Percentiles rank a stretch among this genome's conserved stretches.
phyloP scores from a whole-genome alignment of 192 early-diverging fungal genomes.

The Powellomyces hirtus region DNA sequence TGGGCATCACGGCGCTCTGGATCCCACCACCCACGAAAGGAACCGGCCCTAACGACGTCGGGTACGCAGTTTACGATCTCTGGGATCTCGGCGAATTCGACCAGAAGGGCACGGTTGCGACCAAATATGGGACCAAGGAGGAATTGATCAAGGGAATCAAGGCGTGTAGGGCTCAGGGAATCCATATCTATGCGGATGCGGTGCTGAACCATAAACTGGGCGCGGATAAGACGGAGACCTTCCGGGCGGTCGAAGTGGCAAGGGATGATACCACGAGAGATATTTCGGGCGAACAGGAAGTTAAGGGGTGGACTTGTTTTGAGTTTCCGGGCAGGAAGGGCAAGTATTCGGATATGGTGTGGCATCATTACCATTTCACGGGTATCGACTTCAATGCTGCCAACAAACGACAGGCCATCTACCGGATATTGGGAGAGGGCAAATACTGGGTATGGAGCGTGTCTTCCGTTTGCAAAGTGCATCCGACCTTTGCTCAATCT shows the following conservation, averaged over 20 bases:
- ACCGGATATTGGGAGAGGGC: conserved; percentile 43
- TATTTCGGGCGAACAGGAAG: conserved; percentile 36
- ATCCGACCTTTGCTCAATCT: neutral
- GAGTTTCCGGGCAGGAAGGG: conserved; percentile 35
- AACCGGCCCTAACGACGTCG: conserved; percentile 32
- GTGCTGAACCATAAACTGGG: conserved; percentile 48
- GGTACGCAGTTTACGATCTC: conserved; percentile 48
- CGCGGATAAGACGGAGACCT: conserved; percentile 42
- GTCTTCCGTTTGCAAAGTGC: neutral
- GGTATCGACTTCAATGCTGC: conserved; percentile 47
- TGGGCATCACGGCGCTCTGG: conserved; percentile 49
- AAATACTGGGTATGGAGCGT: conserved; percentile 46
- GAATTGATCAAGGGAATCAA: conserved; percentile 43
- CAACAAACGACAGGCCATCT: conserved; percentile 37
- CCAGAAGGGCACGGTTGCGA: conserved; percentile 45
- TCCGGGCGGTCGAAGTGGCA: conserved; percentile 40
- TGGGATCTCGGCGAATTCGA: conserved; percentile 53
- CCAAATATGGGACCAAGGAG: conserved; percentile 49
- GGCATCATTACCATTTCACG: conserved; percentile 41
- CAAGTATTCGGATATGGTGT: conserved; percentile 44
- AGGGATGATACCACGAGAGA: conserved; percentile 38
- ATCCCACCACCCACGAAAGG: conserved; percentile 50
- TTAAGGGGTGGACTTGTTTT: conserved; percentile 45
- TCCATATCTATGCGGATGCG: conserved; percentile 41
- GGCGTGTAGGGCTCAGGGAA: conserved; percentile 29